These are phyloP conservation scores for Acer negundo DNA, from an alignment of 345 rosid genomes.

Conservation along the genomic window DNA sequence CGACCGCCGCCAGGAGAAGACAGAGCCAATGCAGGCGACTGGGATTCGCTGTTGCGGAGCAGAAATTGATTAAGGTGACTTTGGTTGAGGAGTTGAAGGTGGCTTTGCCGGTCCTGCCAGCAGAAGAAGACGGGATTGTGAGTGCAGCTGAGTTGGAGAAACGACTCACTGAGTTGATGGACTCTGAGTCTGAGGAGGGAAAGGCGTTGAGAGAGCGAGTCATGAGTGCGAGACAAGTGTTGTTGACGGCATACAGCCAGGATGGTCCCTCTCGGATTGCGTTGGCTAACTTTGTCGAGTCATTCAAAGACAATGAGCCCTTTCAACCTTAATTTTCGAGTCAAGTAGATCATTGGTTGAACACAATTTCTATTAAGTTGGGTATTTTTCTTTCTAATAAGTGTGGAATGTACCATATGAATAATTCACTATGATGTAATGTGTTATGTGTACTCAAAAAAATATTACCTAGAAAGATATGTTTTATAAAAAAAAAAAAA, in stretches of 20 bases:
- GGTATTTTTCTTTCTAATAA: no score
- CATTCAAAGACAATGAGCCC: not conserved
- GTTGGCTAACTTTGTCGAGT: not conserved
- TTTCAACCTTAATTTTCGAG: no score
- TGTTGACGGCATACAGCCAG: slow-evolving; percentile 3
- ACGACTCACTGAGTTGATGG: slow-evolving; percentile 19
- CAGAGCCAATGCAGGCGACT: not conserved
- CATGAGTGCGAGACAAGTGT: not conserved
- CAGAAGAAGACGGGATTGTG: not conserved
- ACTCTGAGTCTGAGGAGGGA: slow-evolving; percentile 5
- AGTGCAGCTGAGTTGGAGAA: slow-evolving; percentile 17
- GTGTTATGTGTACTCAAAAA: not conserved
- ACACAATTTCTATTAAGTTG: no score
- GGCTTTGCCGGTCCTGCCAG: not conserved
- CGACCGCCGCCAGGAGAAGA: not conserved
- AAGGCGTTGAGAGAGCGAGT: slow-evolving; percentile 5
- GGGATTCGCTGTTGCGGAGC: slow-evolving; percentile 12
- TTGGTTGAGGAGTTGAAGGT: slow-evolving; percentile 19
- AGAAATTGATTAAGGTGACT: slow-evolving; percentile 14
- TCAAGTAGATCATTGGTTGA: no score
- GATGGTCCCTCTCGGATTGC: slow-evolving; percentile 20
- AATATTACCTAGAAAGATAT: no score
- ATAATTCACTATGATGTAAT: not conserved
- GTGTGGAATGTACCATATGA: not conserved
- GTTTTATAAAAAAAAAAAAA: no score